These are phyloP conservation scores for Pyrenochaeta sp. DNA, from an alignment of 2,329 filamentous ascomycete genomes.

Conservation along the genomic window DNA sequence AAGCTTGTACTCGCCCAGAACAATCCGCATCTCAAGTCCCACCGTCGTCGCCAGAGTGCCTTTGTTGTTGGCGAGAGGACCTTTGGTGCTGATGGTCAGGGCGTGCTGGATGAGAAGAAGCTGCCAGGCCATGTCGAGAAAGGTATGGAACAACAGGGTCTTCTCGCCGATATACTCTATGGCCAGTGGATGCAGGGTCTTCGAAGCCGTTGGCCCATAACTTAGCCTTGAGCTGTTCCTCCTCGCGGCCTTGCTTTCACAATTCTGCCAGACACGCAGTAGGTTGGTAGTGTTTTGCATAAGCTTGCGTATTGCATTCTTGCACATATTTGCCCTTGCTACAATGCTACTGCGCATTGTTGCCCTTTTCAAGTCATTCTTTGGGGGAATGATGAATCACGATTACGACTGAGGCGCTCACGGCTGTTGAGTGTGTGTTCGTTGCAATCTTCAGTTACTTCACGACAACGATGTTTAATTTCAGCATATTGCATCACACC, in stretches of 20 bases:
- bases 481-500: slow-evolving; percentile 2
- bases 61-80: slow-evolving; percentile 53
- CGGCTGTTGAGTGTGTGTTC: background rate
- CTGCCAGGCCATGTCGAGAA: slow-evolving; percentile 67
- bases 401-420: background rate
- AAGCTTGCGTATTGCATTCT: slow-evolving; percentile 2
- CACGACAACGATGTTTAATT: background rate
- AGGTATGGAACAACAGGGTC: slow-evolving; percentile 91
- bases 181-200: slow-evolving; percentile 88
- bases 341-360: background rate
- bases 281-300: background rate
- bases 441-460: background rate
- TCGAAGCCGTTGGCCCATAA: slow-evolving; percentile 58
- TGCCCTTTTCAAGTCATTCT: background rate
- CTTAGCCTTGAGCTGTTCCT: slow-evolving; percentile 11
- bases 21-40: slow-evolving; percentile 84
- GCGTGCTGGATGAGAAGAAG: slow-evolving; percentile 56
- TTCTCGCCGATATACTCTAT: slow-evolving; percentile 90
- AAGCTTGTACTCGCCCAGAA: slow-evolving; percentile 81
- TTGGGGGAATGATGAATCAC: background rate
- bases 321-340: background rate
- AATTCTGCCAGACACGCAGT: background rate
- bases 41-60: slow-evolving; percentile 64
- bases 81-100: slow-evolving; percentile 50
- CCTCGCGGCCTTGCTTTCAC: background rate